Evolutionary conservation across 2,329 filamentous ascomycete species (phyloP).

Genomic region (Chaetomiaceae sp.): DNA sequence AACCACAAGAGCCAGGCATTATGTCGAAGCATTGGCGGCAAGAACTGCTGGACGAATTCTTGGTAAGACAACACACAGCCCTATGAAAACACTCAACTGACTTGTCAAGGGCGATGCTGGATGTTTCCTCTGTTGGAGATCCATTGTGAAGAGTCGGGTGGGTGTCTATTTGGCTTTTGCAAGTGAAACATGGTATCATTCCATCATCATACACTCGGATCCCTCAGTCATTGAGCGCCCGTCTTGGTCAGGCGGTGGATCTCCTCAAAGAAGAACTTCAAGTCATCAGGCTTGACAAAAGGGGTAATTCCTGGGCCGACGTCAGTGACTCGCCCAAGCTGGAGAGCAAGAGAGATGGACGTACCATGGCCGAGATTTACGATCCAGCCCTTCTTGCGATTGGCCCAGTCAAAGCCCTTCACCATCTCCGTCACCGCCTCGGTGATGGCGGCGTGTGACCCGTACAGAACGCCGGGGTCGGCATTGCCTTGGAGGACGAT

Average conservation of each 20-base stretch:
- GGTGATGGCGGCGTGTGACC: conserved; percentile 75
- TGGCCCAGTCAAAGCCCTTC: conserved; percentile 68
- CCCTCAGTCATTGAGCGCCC: conserved; percentile 17
- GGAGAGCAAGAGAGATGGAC: conserved; percentile 28
- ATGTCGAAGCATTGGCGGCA: conserved; percentile 58
- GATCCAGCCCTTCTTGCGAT: conserved; percentile 90
- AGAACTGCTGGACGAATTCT: conserved; percentile 50
- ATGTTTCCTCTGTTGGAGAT: conserved; percentile 16
- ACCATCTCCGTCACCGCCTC: conserved; percentile 81
- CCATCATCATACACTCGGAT: background rate
- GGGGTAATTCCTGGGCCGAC: conserved; percentile 72
- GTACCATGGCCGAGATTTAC: conserved; percentile 91
- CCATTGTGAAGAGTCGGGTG: conserved; percentile 7
- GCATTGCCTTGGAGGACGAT: conserved; percentile 91
- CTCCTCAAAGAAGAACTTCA: conserved; percentile 92
- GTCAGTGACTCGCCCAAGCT: conserved; percentile 18
- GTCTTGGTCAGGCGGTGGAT: conserved; percentile 66
- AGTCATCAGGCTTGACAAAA: conserved; percentile 85
- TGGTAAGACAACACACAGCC: conserved; percentile 46
- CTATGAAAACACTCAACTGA: background rate
- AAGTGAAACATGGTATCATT: conserved; percentile 6
- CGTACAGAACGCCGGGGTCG: conserved; percentile 89
- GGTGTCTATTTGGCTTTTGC: background rate
- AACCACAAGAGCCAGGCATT: conserved; percentile 60
- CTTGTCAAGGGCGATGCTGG: conserved; percentile 19